Evolutionary conservation across 1,284 basidiomycete species (phyloP), one percentile per base, ranked within the genome.

Genomic region (Golubevia pallescens): DNA sequence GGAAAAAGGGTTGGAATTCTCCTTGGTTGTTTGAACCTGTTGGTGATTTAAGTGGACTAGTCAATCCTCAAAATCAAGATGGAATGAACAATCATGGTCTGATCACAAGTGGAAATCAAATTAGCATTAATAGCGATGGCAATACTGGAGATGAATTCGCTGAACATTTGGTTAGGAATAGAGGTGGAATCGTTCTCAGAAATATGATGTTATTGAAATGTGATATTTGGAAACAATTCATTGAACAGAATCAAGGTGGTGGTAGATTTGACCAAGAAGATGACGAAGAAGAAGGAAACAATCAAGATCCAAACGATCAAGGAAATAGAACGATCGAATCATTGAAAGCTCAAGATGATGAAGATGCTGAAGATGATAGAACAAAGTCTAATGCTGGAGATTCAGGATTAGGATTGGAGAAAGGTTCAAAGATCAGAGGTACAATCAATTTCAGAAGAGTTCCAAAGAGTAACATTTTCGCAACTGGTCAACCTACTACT

Each of bases 1-100:
- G 54, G 13, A 56, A 72, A 51, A 74, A 81, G 52, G 77, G 73
- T 42, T 28, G 28, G 28, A 64, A 66, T 24, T 77, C 75, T 23
- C 78, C 83, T 53, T 81, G 80, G 67, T 72, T 85, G 23, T 85
- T 85, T 58, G 81, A 84, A n/a, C 83, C 83, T 2, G 77, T 85
- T 21, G 68, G 75, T 4, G 83, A 85, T 63, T 69, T 85, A 20
- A 73, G 72, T 59, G 62, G 42, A 13, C 16, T 48, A 48, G 42
- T 48, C 42, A 48, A 48, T 48, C 42, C 42, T 10, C 42, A 48
- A 48, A 48, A 48, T 16, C 8, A 48, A 13, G 42, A 10, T 13
- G 16, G 42, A 10, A 48, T 48, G 42, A 48, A 48, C 42, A 13
- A 10, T 13, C 28, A 28, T 28, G 28, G 28, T 28, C 28, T 28